Conservation (phyloP, 495 filamentous ascomycete genomes). For the Xylaria telfairii region DNA sequence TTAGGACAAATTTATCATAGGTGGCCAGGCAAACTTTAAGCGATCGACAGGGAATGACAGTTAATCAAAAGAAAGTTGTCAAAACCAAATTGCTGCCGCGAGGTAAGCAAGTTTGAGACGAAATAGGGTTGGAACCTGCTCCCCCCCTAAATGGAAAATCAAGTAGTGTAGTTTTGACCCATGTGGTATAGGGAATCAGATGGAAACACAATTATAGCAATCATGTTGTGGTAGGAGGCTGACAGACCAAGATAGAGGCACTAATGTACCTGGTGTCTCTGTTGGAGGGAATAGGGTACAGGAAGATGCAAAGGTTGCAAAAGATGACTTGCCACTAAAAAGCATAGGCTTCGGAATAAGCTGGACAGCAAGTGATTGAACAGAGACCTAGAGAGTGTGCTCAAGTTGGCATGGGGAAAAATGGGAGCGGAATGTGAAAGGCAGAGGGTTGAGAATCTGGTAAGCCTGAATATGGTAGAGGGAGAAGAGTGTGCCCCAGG, state of each 20-base stretch:
- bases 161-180: neutral
- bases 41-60: neutral
- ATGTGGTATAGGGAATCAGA: neutral
- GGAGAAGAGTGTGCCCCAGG: no score
- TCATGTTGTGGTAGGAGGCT: neutral
- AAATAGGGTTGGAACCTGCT: no score
- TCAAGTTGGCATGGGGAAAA: neutral
- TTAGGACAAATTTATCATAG: neutral
- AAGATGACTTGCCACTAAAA: neutral
- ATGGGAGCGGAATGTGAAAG: neutral
- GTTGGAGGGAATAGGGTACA: neutral
- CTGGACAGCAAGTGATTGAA: neutral
- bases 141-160: no score
- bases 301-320: neutral
- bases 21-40: neutral
- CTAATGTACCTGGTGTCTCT: neutral
- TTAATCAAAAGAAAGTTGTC: neutral
- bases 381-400: neutral
- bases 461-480: neutral
- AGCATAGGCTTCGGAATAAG: neutral
- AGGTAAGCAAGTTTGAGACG: neutral
- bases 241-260: neutral
- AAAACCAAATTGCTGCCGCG: neutral
- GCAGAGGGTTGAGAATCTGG: neutral
- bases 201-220: neutral